phyloP scores from a whole-genome alignment of 2,329 filamentous ascomycete genomes.

The Aspergillus fumigatus region DNA sequence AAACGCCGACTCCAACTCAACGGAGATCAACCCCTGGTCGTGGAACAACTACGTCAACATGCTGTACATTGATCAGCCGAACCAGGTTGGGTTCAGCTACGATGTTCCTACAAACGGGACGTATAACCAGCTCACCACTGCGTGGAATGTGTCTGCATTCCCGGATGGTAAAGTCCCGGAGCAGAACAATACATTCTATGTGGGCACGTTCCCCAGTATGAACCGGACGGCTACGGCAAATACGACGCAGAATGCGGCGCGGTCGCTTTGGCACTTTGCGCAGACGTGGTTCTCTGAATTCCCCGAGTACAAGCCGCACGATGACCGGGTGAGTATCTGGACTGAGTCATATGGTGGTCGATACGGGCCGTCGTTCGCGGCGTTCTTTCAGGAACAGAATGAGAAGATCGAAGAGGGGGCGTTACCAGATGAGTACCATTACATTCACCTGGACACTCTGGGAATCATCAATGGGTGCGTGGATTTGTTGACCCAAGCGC shows the following conservation, averaged over 20 bases:
- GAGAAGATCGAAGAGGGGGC: conserved; percentile 33
- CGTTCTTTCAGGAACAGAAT: conserved; percentile 41
- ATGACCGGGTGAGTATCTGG: conserved; percentile 47
- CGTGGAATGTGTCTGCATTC: conserved; percentile 25
- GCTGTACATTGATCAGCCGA: conserved; percentile 67
- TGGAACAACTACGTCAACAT: conserved; percentile 63
- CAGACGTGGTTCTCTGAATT: conserved; percentile 62
- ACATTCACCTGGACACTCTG: conserved; percentile 49
- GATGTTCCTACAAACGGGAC: conserved; percentile 40
- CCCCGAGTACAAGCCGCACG: conserved; percentile 56
- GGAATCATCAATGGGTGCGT: conserved; percentile 56
- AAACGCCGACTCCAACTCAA: conserved; percentile 49
- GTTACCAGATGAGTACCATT: conserved; percentile 25
- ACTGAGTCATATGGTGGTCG: conserved; percentile 45
- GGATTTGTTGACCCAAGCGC: conserved; percentile 47
- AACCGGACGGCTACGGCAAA: conserved; percentile 44
- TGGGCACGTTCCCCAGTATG: conserved; percentile 50
- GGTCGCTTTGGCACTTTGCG: conserved; percentile 55
- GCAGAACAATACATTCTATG: conserved; percentile 50
- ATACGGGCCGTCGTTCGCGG: conserved; percentile 40
- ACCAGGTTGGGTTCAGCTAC: conserved; percentile 57
- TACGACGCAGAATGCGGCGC: conserved; percentile 50
- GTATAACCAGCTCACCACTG: conserved; percentile 23
- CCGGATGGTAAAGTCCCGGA: conserved; percentile 26
- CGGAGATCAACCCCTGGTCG: conserved; percentile 53